These are phyloP conservation scores for Cornus kousa DNA, from an alignment of 148 eudicot genomes.

Conservation along the genomic window DNA sequence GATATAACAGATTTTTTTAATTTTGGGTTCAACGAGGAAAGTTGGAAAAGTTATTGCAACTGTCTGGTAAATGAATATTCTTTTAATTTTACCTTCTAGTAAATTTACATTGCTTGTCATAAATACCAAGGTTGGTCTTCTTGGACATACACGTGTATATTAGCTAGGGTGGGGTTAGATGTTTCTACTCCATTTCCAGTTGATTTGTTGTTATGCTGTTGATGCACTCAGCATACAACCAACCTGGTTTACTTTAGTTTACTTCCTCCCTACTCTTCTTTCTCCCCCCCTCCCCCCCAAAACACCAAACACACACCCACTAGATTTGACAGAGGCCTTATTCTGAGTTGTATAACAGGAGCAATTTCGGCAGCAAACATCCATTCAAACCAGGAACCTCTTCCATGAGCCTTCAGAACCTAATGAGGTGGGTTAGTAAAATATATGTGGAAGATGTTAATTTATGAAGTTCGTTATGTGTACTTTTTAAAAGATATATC, in stretches of 20 bases:
- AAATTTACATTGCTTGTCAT: neutral
- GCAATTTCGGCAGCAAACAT: conserved; percentile 16
- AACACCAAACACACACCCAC: no score
- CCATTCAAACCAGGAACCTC: conserved; percentile 4
- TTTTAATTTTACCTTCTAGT: neutral
- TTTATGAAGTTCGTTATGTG: neutral
- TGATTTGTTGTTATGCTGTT: neutral
- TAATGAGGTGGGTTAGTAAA: conserved; percentile 9
- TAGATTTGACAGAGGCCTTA: neutral
- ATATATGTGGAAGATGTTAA: neutral
- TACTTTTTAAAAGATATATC: neutral
- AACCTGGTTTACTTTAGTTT: neutral
- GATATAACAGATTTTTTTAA: conserved; percentile 42
- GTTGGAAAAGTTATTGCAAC: conserved; percentile 40
- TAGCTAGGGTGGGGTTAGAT: neutral
- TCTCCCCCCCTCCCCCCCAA: no score
- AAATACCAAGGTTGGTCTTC: neutral
- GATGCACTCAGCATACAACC: neutral
- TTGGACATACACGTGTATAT: neutral
- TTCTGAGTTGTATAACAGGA: conserved; percentile 16
- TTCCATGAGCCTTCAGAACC: neutral
- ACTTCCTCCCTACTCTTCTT: neutral
- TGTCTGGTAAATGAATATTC: conserved; percentile 23
- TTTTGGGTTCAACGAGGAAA: conserved; percentile 39
- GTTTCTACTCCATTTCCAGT: neutral